These are phyloP conservation scores for Xylaria sp. DNA, from an alignment of 2,329 filamentous ascomycete species.

Conservation along the genomic window DNA sequence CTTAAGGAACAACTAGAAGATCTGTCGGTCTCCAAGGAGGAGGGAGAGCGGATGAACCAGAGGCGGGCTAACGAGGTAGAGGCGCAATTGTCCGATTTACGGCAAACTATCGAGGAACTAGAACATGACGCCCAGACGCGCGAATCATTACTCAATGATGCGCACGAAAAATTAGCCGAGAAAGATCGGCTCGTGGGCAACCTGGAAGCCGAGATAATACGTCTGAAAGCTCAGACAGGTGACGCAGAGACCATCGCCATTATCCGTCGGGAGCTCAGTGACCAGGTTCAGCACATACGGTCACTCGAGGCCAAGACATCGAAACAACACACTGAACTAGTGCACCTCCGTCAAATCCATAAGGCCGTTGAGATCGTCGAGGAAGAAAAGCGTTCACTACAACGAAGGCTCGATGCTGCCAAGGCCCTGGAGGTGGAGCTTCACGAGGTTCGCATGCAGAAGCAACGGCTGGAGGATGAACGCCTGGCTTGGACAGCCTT, in stretches of 20 bases:
- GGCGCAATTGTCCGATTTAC: constrained; percentile 59
- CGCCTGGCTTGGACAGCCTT: constrained; percentile 87
- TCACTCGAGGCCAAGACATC: constrained; percentile 82
- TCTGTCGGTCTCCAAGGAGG: constrained; percentile 69
- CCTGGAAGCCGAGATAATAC: constrained; percentile 84
- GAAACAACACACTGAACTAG: constrained; percentile 82
- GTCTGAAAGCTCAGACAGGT: constrained; percentile 85
- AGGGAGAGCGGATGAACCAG: constrained; percentile 72
- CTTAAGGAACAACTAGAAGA: constrained; percentile 87
- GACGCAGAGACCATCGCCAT: constrained; percentile 87
- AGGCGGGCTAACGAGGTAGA: constrained; percentile 66
- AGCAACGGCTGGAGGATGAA: constrained; percentile 89
- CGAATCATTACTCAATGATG: constrained; percentile 66
- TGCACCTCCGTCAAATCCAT: constrained; percentile 81
- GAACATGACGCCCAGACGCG: constrained; percentile 68
- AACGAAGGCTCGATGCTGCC: constrained; percentile 80
- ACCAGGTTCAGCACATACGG: constrained; percentile 92
- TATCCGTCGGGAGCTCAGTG: constrained; percentile 87
- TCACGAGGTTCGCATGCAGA: constrained; percentile 81
- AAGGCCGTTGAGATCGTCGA: constrained; percentile 94
- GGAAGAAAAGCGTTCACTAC: constrained; percentile 89
- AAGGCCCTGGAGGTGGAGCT: constrained; percentile 80
- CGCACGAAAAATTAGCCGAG: constrained; percentile 74
- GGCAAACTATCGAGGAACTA: constrained; percentile 65
- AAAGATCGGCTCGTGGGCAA: constrained; percentile 77